Percentiles rank a stretch among this genome's conserved stretches.
phyloP scores from a whole-genome alignment of 805 yeast genomes.

The Candida arabinofermentans region DNA sequence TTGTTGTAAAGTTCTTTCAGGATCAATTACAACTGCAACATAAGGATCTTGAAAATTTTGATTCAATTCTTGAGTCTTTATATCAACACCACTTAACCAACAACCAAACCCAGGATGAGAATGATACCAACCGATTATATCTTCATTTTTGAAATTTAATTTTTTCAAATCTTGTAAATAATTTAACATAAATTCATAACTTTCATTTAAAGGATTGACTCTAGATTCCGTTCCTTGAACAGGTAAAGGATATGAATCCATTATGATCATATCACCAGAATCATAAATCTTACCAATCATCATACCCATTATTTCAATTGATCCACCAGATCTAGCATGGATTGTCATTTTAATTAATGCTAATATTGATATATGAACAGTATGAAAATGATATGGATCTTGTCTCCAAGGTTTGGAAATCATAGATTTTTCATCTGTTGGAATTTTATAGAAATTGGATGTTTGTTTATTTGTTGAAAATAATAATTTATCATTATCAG shows the following conservation, averaged over 20 bases:
- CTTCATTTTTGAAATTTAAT: slow-evolving; percentile 43
- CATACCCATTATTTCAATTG: slow-evolving; percentile 94
- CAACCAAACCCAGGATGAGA: slow-evolving; percentile 98
- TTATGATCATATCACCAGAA: slow-evolving; percentile 53
- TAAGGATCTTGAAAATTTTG: slow-evolving; percentile 91
- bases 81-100: slow-evolving; percentile 92
- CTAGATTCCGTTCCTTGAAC: slow-evolving; percentile 96
- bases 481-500: background rate
- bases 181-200: slow-evolving; percentile 91
- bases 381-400: slow-evolving; percentile 57
- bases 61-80: slow-evolving; percentile 79
- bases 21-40: slow-evolving; percentile 85
- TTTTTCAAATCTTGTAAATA: slow-evolving; percentile 56
- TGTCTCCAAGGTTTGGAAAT: slow-evolving; percentile 48
- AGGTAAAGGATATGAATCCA: slow-evolving; percentile 83
- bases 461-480: background rate
- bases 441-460: slow-evolving; percentile 11
- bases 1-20: slow-evolving; percentile 58
- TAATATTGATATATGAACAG: slow-evolving; percentile 60
- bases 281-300: slow-evolving; percentile 69
- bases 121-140: slow-evolving; percentile 95
- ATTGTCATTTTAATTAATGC: slow-evolving; percentile 72
- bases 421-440: slow-evolving; percentile 11
- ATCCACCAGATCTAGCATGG: slow-evolving; percentile 81
- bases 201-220: slow-evolving; percentile 91